phyloP scores from a whole-genome alignment of 2,329 filamentous ascomycete genomes.

The Trichophyton schoenleinii region DNA sequence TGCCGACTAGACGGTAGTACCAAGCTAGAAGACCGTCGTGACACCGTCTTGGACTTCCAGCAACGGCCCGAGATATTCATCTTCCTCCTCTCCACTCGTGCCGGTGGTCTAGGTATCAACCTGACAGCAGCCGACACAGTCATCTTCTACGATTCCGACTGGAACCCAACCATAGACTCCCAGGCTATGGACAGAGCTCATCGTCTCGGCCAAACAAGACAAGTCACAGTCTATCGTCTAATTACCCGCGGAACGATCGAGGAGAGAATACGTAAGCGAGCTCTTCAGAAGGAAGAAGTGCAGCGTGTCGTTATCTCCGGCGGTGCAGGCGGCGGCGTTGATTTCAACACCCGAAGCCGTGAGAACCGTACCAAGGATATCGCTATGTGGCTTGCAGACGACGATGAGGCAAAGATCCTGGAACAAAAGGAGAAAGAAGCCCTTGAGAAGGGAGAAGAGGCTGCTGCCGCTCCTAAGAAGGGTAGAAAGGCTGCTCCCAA shows the following conservation, averaged over 20 bases:
- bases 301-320: conserved; percentile 94
- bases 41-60: conserved; percentile 95
- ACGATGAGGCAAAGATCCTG: conserved; percentile 88
- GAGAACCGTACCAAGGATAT: conserved; percentile 97
- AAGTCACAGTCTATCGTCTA: conserved; percentile 94
- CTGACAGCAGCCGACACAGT: conserved; percentile 92
- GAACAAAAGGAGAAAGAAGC: conserved; percentile 85
- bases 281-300: conserved; percentile 95
- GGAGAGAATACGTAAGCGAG: conserved; percentile 92
- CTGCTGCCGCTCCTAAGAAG: conserved; percentile 42
- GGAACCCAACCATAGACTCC: conserved; percentile 97
- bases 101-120: conserved; percentile 96
- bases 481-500: conserved; percentile 50
- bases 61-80: conserved; percentile 90
- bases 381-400: conserved; percentile 96
- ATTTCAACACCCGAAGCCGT: conserved; percentile 84
- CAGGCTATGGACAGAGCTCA: conserved; percentile 99
- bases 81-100: conserved; percentile 88
- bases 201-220: conserved; percentile 86
- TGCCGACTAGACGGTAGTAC: conserved; percentile 92
- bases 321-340: conserved; percentile 67
- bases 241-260: conserved; percentile 96
- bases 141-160: conserved; percentile 99
- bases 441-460: conserved; percentile 48
- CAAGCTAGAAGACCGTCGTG: conserved; percentile 89